Conservation (phyloP, 805 yeast species). For the Zygosaccharomyces lentus region DNA sequence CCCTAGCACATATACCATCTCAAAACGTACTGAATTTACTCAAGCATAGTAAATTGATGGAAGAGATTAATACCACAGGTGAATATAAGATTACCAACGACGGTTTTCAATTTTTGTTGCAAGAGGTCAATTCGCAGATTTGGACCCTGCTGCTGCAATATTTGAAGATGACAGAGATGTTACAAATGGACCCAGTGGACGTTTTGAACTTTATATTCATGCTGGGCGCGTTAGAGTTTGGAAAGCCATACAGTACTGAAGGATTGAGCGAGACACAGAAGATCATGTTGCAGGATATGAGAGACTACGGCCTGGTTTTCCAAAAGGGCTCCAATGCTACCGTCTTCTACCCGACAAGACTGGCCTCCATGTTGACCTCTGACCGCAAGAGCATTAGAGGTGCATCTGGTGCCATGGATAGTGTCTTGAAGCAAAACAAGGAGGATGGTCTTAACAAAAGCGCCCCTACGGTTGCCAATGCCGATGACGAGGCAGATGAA, state of each 20-base stretch:
- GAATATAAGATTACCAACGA: slow-evolving; percentile 72
- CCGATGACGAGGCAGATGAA: slow-evolving; percentile 29
- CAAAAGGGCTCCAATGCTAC: slow-evolving; percentile 53
- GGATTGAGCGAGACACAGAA: slow-evolving; percentile 75
- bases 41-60: slow-evolving; percentile 84
- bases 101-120: slow-evolving; percentile 91
- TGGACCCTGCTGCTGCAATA: slow-evolving; percentile 91
- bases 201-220: slow-evolving; percentile 90
- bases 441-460: slow-evolving; percentile 19
- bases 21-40: slow-evolving; percentile 75
- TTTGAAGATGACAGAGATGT: slow-evolving; percentile 73
- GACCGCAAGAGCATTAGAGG: slow-evolving; percentile 69
- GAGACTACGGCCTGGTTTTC: slow-evolving; percentile 88
- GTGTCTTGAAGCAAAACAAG: slow-evolving; percentile 44
- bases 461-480: slow-evolving; percentile 13
- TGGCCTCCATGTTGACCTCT: slow-evolving; percentile 85
- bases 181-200: slow-evolving; percentile 93
- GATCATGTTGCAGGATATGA: slow-evolving; percentile 80
- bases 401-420: slow-evolving; percentile 72
- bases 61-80: slow-evolving; percentile 42
- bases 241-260: slow-evolving; percentile 72
- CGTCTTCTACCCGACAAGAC: slow-evolving; percentile 82
- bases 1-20: slow-evolving; percentile 63
- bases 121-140: slow-evolving; percentile 88
- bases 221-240: slow-evolving; percentile 87